Percentiles rank a stretch among this genome's conserved stretches.
These are phyloP conservation scores for Gonapodya sp. DNA, from an alignment of 192 early-diverging fungal genomes.

Conservation along the genomic window DNA sequence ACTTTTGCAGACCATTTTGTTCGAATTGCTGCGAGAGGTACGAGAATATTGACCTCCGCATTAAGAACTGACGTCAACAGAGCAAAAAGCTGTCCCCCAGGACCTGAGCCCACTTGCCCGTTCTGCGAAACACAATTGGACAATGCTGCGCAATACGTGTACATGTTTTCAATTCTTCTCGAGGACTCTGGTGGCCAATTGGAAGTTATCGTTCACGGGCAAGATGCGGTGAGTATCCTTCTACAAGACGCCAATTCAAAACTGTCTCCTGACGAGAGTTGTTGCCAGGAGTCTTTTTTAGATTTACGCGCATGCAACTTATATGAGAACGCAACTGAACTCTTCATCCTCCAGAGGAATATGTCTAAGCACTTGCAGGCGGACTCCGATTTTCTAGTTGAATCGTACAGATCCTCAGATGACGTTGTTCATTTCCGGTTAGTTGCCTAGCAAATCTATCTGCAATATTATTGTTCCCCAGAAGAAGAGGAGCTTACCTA, in stretches of 20 bases:
- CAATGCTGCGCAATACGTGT: not conserved
- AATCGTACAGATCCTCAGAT: not conserved
- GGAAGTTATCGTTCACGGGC: not conserved
- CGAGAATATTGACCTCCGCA: not conserved
- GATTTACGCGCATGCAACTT: not conserved
- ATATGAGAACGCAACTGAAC: not conserved
- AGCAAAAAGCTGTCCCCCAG: not conserved
- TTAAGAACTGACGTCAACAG: not conserved
- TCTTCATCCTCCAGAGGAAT: not conserved
- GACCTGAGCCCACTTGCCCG: not conserved
- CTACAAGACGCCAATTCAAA: not conserved
- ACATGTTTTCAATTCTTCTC: conserved; percentile 6
- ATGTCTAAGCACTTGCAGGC: not conserved
- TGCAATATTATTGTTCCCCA: too few relatives aligned
- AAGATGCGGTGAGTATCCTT: conserved; percentile 1
- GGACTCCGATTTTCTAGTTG: not conserved
- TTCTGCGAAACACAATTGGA: not conserved
- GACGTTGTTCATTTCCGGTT: not conserved
- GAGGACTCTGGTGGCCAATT: not conserved
- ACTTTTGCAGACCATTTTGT: conserved; percentile 3
- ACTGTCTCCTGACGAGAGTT: not conserved
- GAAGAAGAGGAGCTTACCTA: too few relatives aligned
- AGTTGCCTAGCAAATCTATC: not conserved
- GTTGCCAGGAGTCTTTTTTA: not conserved
- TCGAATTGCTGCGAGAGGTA: not conserved